Conservation (phyloP, 2,329 filamentous ascomycete species). For the Aspergillus sp. region DNA sequence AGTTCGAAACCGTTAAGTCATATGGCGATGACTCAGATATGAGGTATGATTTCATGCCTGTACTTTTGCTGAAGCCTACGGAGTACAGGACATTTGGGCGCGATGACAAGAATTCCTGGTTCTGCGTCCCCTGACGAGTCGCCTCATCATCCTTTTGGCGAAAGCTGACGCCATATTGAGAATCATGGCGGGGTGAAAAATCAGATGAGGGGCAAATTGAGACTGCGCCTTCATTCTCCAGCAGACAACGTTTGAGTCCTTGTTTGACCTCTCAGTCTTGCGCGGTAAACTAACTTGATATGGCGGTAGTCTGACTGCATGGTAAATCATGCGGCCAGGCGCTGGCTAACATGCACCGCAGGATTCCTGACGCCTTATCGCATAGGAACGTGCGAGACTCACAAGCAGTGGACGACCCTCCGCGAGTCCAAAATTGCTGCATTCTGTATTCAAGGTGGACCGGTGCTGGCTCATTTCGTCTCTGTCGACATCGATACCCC, state of each 20-base stretch:
- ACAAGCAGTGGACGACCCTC: conserved; percentile 21
- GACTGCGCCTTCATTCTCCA: conserved; percentile 1
- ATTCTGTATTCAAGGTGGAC: neutral
- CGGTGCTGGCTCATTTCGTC: neutral
- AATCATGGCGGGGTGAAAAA: conserved; percentile 2
- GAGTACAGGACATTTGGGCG: neutral
- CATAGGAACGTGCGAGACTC: conserved; percentile 5
- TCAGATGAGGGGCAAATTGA: conserved; percentile 6
- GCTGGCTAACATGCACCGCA: conserved; percentile 4
- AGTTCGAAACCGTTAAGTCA: conserved; percentile 23
- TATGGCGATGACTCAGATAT: conserved; percentile 17
- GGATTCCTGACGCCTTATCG: conserved; percentile 17
- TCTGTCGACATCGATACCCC: neutral
- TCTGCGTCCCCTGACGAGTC: neutral
- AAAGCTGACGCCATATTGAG: conserved; percentile 5
- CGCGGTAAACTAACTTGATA: conserved; percentile 14
- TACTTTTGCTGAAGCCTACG: neutral
- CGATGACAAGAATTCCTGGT: neutral
- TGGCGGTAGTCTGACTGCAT: conserved; percentile 23
- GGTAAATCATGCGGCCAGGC: conserved; percentile 25
- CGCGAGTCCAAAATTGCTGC: neutral
- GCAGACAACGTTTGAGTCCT: neutral
- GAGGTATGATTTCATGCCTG: conserved; percentile 19
- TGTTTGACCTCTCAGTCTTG: neutral
- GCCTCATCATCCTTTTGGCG: neutral